Evolutionary conservation across 2,329 filamentous ascomycete species (phyloP).

Genomic region (Fusarium secorum): DNA sequence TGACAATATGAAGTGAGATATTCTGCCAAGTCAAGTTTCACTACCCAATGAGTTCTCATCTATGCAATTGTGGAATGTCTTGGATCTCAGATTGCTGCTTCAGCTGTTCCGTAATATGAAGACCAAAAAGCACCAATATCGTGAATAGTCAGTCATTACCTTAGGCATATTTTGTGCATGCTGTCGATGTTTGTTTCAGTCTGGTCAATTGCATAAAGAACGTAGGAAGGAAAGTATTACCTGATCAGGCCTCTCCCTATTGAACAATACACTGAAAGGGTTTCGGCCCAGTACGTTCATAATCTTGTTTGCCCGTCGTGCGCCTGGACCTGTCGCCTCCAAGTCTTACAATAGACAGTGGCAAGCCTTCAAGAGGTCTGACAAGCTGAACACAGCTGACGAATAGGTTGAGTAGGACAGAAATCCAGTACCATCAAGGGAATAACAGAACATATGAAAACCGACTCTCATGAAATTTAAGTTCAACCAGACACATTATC

Average conservation of each 20-base stretch:
- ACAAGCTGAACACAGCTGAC: conserved; percentile 1
- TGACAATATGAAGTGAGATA: conserved; percentile 24
- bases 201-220: background rate
- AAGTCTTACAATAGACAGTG: conserved; percentile 33
- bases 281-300: background rate
- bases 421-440: background rate
- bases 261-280: background rate
- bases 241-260: background rate
- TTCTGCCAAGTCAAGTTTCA: background rate
- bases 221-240: background rate
- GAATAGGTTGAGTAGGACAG: conserved; percentile 7
- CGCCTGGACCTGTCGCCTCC: background rate
- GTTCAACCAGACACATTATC: background rate
- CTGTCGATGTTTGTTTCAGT: background rate
- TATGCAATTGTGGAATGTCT: background rate
- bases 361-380: conserved; percentile 11
- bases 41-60: background rate
- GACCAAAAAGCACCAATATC: background rate
- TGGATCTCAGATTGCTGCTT: background rate
- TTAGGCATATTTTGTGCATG: background rate
- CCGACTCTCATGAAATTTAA: background rate
- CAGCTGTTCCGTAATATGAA: conserved; percentile 9
- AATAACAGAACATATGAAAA: background rate
- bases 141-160: background rate
- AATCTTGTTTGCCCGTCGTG: background rate